Percentiles rank a stretch among this genome's conserved stretches.
Evolutionary conservation across 2,329 filamentous ascomycete genomes (phyloP).

Genomic region (Neospermospora avenae): DNA sequence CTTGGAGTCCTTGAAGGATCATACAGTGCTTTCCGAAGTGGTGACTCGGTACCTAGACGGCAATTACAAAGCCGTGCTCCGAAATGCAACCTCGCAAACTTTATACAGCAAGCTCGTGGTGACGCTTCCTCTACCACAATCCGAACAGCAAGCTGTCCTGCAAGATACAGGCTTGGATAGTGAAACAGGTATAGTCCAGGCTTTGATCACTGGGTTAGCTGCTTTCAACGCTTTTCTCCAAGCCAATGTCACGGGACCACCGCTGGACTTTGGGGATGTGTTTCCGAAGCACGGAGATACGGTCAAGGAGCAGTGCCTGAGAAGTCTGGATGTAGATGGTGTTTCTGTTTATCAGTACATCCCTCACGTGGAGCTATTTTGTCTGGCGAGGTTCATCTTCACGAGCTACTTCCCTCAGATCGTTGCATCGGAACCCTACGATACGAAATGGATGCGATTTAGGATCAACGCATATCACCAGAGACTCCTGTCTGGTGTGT

Average conservation of each 20-base stretch:
- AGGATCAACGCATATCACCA: slow-evolving; percentile 73
- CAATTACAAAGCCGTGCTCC: slow-evolving; percentile 32
- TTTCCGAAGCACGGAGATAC: slow-evolving; percentile 28
- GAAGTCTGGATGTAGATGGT: slow-evolving; percentile 73
- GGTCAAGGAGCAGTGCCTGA: slow-evolving; percentile 57
- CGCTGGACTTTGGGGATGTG: slow-evolving; percentile 53
- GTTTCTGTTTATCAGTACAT: slow-evolving; percentile 82
- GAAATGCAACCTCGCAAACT: slow-evolving; percentile 28
- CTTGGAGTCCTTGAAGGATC: slow-evolving; percentile 28
- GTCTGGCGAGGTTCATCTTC: slow-evolving; percentile 59
- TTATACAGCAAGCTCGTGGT: slow-evolving; percentile 26
- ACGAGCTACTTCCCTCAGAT: slow-evolving; percentile 34
- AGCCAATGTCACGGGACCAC: slow-evolving; percentile 82
- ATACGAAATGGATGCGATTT: slow-evolving; percentile 49
- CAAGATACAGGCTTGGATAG: slow-evolving; percentile 9
- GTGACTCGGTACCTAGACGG: slow-evolving; percentile 30
- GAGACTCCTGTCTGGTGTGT: slow-evolving; percentile 48
- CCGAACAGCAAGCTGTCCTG: slow-evolving; percentile 20
- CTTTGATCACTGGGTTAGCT: slow-evolving; percentile 54
- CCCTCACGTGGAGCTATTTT: slow-evolving; percentile 79
- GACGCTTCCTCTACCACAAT: slow-evolving; percentile 14
- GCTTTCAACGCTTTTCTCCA: slow-evolving; percentile 79
- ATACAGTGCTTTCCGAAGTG: slow-evolving; percentile 26
- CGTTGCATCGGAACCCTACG: slow-evolving; percentile 22
- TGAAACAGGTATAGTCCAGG: slow-evolving; percentile 17